These are phyloP conservation scores for Barnettozyma hawaiiensis DNA, from an alignment of 1,139 yeast species.

Conservation along the genomic window DNA sequence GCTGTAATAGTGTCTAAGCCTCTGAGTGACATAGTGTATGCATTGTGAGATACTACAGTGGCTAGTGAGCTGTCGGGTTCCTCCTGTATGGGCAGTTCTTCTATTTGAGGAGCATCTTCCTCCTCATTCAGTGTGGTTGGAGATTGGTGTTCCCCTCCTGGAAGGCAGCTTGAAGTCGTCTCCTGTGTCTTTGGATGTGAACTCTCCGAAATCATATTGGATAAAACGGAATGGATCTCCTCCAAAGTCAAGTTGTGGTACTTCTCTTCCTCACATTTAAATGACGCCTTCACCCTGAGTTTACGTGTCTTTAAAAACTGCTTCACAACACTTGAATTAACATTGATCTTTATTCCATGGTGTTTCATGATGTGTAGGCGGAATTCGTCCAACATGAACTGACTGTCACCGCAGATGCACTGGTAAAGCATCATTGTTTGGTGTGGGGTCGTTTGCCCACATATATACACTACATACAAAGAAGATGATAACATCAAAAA, in stretches of 20 bases:
- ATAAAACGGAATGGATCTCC: not conserved
- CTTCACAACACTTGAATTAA: not conserved
- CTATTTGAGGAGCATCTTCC: too few species aligned
- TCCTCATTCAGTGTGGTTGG: too few species aligned
- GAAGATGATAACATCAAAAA: not conserved
- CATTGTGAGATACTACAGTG: too few species aligned
- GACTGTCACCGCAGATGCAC: not conserved
- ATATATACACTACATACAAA: not conserved
- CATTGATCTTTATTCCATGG: not conserved
- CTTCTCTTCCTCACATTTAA: not conserved
- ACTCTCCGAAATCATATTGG: not conserved
- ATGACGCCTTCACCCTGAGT: not conserved
- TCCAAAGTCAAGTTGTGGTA: not conserved
- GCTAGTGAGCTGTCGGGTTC: too few species aligned
- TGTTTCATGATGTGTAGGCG: not conserved
- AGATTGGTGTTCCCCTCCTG: not conserved
- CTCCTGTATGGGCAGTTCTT: too few species aligned
- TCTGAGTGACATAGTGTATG: too few species aligned
- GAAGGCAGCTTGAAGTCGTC: not conserved
- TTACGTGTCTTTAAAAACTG: slow-evolving; percentile 1
- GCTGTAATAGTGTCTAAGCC: too few species aligned
- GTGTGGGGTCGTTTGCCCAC: not conserved
- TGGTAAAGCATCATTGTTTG: not conserved
- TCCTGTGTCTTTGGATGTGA: not conserved
- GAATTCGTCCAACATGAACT: not conserved